Conservation (phyloP, 441 rosid species). For the Flueggea neowawraea region DNA sequence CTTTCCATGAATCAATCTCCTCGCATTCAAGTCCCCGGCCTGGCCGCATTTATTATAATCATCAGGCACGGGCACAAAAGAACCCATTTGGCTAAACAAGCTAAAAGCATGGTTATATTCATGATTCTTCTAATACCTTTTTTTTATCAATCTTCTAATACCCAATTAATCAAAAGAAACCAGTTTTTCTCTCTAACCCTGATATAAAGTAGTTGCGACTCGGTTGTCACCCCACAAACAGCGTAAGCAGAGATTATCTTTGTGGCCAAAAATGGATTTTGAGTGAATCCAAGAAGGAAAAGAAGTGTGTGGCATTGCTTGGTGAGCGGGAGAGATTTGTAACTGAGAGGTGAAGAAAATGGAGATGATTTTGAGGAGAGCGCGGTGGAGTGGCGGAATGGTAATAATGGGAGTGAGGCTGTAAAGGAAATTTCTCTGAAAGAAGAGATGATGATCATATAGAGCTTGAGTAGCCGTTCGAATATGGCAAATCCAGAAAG, state of each 20-base stretch:
- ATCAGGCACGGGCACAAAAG: slow-evolving; percentile 31
- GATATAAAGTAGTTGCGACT: slow-evolving; percentile 39
- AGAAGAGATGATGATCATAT: too few relatives aligned
- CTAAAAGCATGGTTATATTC: slow-evolving; percentile 32
- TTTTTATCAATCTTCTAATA: too few relatives aligned
- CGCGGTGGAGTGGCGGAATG: slow-evolving; percentile 19
- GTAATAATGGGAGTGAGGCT: too few relatives aligned
- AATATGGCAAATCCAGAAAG: too few relatives aligned
- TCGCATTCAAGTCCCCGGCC: slow-evolving; percentile 29
- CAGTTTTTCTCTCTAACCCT: slow-evolving; percentile 28
- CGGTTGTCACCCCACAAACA: slow-evolving; percentile 17
- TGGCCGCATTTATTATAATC: slow-evolving; percentile 53
- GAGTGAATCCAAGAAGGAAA: slow-evolving; percentile 27
- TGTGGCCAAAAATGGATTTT: slow-evolving; percentile 41
- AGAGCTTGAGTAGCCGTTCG: too few relatives aligned
- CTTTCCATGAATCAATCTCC: slow-evolving; percentile 45
- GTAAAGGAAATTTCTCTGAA: too few relatives aligned
- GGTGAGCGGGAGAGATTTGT: slow-evolving; percentile 27
- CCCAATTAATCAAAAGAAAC: slow-evolving; percentile 56
- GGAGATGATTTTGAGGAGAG: slow-evolving; percentile 24
- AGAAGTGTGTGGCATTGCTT: slow-evolving; percentile 50
- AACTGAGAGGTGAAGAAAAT: slow-evolving; percentile 37
- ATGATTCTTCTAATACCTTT: slow-evolving; percentile 44
- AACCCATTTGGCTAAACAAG: slow-evolving; percentile 36
- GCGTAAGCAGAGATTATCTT: slow-evolving; percentile 62